phyloP scores from a whole-genome alignment of 108 stramenopile species.

The Schizochytrium sp. region DNA sequence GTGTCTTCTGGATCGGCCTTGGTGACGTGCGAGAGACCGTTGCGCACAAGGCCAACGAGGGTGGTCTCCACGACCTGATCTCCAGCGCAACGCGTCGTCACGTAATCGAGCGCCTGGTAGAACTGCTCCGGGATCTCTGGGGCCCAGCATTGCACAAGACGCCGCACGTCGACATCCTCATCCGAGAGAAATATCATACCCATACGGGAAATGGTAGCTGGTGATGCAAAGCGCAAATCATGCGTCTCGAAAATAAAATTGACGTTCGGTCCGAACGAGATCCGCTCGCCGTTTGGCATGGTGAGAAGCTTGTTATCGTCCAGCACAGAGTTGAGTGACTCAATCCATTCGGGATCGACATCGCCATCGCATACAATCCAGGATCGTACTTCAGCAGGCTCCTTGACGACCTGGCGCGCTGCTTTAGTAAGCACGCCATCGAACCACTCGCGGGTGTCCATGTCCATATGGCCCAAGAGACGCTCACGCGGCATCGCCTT shows the following conservation, averaged over 20 bases:
- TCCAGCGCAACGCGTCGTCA: neutral
- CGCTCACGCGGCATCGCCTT: conserved; percentile 58
- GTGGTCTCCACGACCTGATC: conserved; percentile 54
- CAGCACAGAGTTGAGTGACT: conserved; percentile 52
- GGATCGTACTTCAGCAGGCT: conserved; percentile 37
- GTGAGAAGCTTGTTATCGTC: conserved; percentile 64
- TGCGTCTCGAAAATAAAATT: conserved; percentile 64
- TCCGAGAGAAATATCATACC: conserved; percentile 62
- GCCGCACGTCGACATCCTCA: conserved; percentile 48
- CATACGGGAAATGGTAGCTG: conserved; percentile 57
- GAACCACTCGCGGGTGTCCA: conserved; percentile 59
- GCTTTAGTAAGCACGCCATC: conserved; percentile 60
- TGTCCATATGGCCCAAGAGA: conserved; percentile 55
- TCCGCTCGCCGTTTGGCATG: conserved; percentile 61
- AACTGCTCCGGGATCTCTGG: conserved; percentile 39
- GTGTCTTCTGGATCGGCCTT: neutral
- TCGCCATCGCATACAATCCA: conserved; percentile 51
- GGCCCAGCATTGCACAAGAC: conserved; percentile 31
- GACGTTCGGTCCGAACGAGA: conserved; percentile 53
- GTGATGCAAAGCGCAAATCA: conserved; percentile 53
- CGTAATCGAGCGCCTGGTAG: conserved; percentile 31
- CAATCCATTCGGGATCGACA: conserved; percentile 54
- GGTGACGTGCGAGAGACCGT: conserved; percentile 41
- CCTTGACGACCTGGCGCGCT: conserved; percentile 47
- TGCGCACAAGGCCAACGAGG: conserved; percentile 49